Evolutionary conservation across 306 rosid species (phyloP), one percentile per base, ranked within the genome.

Genomic region (Parietaria judaica): DNA sequence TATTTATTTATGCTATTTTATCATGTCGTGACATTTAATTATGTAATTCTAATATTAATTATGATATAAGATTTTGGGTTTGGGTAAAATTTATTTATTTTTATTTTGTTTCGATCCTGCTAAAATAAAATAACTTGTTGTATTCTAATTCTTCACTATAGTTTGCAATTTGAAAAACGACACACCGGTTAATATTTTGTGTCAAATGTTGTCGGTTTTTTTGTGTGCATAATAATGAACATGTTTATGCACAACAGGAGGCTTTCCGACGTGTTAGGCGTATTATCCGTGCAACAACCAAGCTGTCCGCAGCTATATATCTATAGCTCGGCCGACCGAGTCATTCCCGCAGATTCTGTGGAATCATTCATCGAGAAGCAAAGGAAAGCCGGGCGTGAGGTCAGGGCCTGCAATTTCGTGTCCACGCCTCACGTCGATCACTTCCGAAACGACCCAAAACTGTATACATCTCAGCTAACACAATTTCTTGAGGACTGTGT

Each of bases 371-470:
- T 88, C 6, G 79, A 86, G 66, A 60, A 86, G 58, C 99, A 92
- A 66, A 81, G 80, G 44, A 80, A 58, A 74, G 85, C 88, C 11
- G 99, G 99, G 43, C 94, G 66, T 64, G 80, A 84, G 67, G 99
- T 88, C 55, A 82, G 95, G 82, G 95, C 99, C 14, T 88, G 97
- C 83, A 84, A 94, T 62, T 94, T 94, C 71, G 78, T 86, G 44
- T 86, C 99, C 48, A 80, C 96, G 3, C 99, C 99, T 45, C 97
- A 94, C 75, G 99, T 94, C 60, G 99, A 94, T 65, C 99, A 94
- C 79, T 94, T 84, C 61, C 79, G 99, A 79, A 86, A 79, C 77
- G 88, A 88, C 76, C 97, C 99, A 0, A 76, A 77, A 74, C 69
- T 86, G 41, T 94, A 94, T 62, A 77, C 87, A 66, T 79, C 88